Evolutionary conservation across 2,329 filamentous ascomycete species (phyloP).

Genomic region (Colletotrichum trifolii): DNA sequence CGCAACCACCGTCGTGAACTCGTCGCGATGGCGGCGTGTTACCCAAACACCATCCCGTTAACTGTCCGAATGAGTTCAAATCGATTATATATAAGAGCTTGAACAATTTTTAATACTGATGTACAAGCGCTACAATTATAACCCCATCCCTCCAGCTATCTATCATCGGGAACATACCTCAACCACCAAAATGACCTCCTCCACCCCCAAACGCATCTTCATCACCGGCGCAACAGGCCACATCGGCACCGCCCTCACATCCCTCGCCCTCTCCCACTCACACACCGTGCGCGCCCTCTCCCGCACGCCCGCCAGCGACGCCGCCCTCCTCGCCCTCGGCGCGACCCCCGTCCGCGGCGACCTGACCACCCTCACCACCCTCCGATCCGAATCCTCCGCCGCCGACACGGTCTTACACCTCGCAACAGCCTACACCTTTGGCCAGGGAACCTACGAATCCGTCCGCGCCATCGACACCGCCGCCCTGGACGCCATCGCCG

Average conservation of each 20-base stretch:
- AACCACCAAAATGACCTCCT: neutral
- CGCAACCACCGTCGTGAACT: no score
- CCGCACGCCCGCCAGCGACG: conserved; percentile 43
- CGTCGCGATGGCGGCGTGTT: no score
- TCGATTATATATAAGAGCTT: no score
- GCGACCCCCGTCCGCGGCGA: conserved; percentile 53
- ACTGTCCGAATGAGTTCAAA: no score
- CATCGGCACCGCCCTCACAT: conserved; percentile 50
- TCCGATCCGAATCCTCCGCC: conserved; percentile 49
- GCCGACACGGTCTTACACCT: conserved; percentile 58
- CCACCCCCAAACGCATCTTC: conserved; percentile 41
- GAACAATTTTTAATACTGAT: no score
- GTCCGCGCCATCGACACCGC: conserved; percentile 45
- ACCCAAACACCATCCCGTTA: no score
- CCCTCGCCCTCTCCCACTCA: conserved; percentile 43
- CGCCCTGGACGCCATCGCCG: conserved; percentile 50
- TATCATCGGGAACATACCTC: neutral
- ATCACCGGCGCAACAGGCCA: conserved; percentile 55
- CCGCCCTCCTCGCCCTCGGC: conserved; percentile 50
- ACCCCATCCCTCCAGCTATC: neutral
- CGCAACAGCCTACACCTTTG: conserved; percentile 47
- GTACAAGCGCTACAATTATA: no score
- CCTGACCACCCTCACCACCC: conserved; percentile 49
- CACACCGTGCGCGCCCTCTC: conserved; percentile 16
- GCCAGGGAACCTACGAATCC: conserved; percentile 43